Base-by-base conservation (phyloP, 805 yeast species). In the Metschnikowia kofuensis region DNA sequence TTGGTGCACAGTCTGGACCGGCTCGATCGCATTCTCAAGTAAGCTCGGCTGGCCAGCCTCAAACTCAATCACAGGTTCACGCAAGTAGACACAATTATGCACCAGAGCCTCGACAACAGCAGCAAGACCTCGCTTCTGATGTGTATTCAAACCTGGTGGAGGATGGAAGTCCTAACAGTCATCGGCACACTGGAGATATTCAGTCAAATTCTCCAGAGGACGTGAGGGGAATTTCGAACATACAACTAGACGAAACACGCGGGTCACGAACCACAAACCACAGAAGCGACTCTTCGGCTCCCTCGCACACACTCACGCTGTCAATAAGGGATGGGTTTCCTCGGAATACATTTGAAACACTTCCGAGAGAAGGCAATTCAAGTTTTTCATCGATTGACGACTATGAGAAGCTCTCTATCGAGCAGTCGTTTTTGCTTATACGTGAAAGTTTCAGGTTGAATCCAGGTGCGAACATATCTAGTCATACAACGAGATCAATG, bases 341-440 rank as follows among this genome's bases (percentile, higher is more conserved):
- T 21, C 32, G 32, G 32, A 30, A 30, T 30, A 30, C 13, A 12
- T 12, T 30, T 30, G 32, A 30, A 30, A 2, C 32, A 12, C 32
- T 30, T 9, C 32, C 32, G 2, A 34, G 13, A 8, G 36, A n/a
- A 2, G 2, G 2, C n/a, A 7, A 12, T 14, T 34, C 16, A 8
- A 13, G 56, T 49, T 63, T 56, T 47, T 59, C 70, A 42, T 68
- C 68, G 35, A 61, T 64, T 50, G 76, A 72, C 40, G 77, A 73
- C 50, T 70, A 66, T 53, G 76, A 72, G 30, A 67, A 58, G 44
- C 52, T 73, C 12, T 56, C 66, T 28, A 59, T 72, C 16, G 72
- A 65, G 16, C 74, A 72, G 54, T 60, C 72, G 40, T 63, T 73
- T 56, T 70, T 68, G 54, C 56, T 73, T 31, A 60, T 71, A n/a